A percentile compares a stretch with the other conserved stretches of the same genome.
These are phyloP conservation scores for Cladosporium sp. DNA, from an alignment of 2,329 filamentous ascomycete genomes.

Conservation along the genomic window DNA sequence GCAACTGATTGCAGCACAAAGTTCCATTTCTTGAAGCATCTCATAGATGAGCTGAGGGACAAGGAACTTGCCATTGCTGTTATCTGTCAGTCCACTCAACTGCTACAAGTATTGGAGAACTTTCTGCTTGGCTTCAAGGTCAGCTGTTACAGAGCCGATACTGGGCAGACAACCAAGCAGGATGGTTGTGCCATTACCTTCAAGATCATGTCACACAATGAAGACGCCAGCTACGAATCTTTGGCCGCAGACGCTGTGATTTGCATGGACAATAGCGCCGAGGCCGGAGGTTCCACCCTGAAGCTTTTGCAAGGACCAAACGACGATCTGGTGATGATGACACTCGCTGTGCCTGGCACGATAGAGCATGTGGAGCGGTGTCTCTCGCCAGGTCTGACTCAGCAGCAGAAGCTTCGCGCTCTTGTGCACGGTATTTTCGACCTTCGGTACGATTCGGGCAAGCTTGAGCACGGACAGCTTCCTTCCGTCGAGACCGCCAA, in stretches of 20 bases:
- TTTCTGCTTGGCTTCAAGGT: constrained; percentile 34
- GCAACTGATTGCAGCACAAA: constrained; percentile 38
- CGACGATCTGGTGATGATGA: neutral
- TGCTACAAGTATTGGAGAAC: constrained; percentile 36
- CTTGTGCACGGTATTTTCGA: constrained; percentile 41
- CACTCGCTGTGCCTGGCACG: constrained; percentile 42
- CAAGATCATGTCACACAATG: constrained; percentile 38
- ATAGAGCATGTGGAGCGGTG: constrained; percentile 48
- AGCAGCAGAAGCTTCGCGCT: constrained; percentile 35
- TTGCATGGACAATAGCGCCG: constrained; percentile 40
- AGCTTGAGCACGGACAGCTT: constrained; percentile 31
- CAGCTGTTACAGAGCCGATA: constrained; percentile 14
- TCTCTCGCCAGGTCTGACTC: constrained; percentile 31
- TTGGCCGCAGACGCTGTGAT: constrained; percentile 42
- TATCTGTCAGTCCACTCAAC: constrained; percentile 30
- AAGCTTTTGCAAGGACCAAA: constrained; percentile 3
- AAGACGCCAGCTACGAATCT: constrained; percentile 19
- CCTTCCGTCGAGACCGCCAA: constrained; percentile 26
- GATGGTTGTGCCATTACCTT: constrained; percentile 25
- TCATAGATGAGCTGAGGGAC: constrained; percentile 32
- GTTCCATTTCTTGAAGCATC: constrained; percentile 38
- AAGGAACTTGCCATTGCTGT: constrained; percentile 34
- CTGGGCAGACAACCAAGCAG: neutral
- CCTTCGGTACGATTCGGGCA: constrained; percentile 37
- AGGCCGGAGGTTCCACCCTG: constrained; percentile 7